Base-by-base conservation (phyloP, 2,329 filamentous ascomycete genomes). In the Pyrenophora tritici-repentis region DNA sequence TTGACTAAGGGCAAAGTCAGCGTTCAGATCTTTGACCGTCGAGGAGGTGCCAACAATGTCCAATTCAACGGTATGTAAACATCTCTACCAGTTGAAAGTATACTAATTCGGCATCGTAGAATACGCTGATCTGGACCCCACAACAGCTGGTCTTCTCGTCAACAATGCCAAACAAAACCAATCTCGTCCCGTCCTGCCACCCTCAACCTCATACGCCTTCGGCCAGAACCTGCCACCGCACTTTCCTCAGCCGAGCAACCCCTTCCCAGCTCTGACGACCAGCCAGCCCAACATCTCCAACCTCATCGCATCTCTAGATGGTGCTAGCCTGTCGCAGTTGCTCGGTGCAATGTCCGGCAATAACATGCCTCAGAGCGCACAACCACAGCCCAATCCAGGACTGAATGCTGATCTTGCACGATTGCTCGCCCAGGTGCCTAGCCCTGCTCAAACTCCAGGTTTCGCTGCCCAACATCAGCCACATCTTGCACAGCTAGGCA, bases 11-110 rank as follows among this genome's bases (percentile, higher is more conserved):
- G 86, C 58, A 91, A 87, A 68, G 88, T 97, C 42, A 84, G 89
- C 0, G 77, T 97, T 3, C 90, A 93, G 63, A 84, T 96, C 5
- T 97, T 97, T 67, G 89, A 96, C 73, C 87, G 91, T 20, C 87
- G 85, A 34, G 82, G 80, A 8, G 90, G 89, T n/a, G 79, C 80
- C 14, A 84, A 84, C 62, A 91, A 90, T 58, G 86, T 95, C 52
- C 85, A 86, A 36, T 97, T 90, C 69, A 90, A 96, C 63, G 81
- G 81, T 83, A 65, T 65, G 77, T 59, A 16, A 16, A 24, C 24
- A 16, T 3, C 6, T 13, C 34, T 17, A 36, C 7, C 31, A 18
- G n/a, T 16, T 33, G 34, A 31, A 38, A n/a, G 31, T 16, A 32
- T 53, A 47, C 66, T 73, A 53, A 72, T 17, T 32, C 24, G 18